phyloP scores from a whole-genome alignment of 2,329 filamentous ascomycete genomes.

The Sporothrix phasma region DNA sequence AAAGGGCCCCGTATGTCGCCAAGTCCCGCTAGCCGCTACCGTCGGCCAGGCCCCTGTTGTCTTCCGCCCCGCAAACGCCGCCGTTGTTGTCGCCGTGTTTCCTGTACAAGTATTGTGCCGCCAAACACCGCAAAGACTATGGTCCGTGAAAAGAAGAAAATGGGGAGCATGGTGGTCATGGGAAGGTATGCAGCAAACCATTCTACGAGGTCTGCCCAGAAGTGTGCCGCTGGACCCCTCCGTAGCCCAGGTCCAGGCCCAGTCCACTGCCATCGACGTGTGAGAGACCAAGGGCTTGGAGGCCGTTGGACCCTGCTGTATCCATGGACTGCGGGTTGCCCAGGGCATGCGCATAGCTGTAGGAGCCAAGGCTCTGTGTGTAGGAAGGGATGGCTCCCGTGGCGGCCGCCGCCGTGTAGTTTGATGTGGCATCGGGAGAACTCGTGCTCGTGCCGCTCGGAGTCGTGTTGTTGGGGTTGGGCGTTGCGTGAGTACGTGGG shows the following conservation, averaged over 20 bases:
- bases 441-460: constrained; percentile 16
- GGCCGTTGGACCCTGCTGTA: constrained; percentile 5
- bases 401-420: constrained; percentile 16
- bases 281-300: constrained; percentile 7
- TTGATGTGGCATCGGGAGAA: constrained; percentile 13
- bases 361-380: constrained; percentile 13
- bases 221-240: constrained; percentile 12
- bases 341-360: constrained; percentile 14
- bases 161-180: neutral
- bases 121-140: neutral
- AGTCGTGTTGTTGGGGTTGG: constrained; percentile 15
- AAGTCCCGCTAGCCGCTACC: neutral
- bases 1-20: neutral
- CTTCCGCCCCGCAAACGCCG: neutral
- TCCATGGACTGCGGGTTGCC: constrained; percentile 8
- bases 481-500: constrained; percentile 17
- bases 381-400: constrained; percentile 7
- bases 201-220: constrained; percentile 5
- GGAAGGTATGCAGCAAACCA: neutral
- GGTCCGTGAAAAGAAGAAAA: neutral
- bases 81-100: neutral
- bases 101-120: neutral
- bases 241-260: constrained; percentile 13
- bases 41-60: neutral
- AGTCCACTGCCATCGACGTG: constrained; percentile 13